Percentiles rank a stretch among this genome's conserved stretches.
Conservation (phyloP, 768 basidiomycete genomes). For the Asterophora parasitica region DNA sequence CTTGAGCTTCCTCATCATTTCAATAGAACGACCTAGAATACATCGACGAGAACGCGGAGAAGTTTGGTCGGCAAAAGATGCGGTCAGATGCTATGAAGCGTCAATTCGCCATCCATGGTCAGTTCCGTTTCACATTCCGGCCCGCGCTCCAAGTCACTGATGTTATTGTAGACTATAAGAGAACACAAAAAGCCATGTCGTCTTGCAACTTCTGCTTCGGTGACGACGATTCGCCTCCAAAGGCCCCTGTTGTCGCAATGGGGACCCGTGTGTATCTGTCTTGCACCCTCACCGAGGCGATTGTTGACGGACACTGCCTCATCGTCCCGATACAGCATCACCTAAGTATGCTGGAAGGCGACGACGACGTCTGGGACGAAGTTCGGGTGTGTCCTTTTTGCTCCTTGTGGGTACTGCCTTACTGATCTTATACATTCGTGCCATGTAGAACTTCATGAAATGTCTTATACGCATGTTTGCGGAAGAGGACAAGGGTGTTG, state of each 20-base stretch:
- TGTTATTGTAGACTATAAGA: conserved; percentile 74
- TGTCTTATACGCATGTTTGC: conserved; percentile 94
- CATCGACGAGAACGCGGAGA: conserved; percentile 95
- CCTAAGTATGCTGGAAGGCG: conserved; percentile 84
- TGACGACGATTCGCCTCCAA: conserved; percentile 89
- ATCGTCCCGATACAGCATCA: conserved; percentile 97
- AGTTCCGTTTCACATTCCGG: conserved; percentile 15
- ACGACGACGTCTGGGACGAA: conserved; percentile 99
- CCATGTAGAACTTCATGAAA: conserved; percentile 76
- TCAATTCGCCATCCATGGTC: conserved; percentile 93
- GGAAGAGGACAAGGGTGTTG: conserved; percentile 86
- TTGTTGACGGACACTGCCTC: conserved; percentile 88
- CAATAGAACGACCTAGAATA: conserved; percentile 83
- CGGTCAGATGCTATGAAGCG: conserved; percentile 94
- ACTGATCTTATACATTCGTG: neutral
- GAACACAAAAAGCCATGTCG: conserved; percentile 86
- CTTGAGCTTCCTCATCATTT: neutral
- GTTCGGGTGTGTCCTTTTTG: conserved; percentile 57
- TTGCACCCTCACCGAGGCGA: conserved; percentile 80
- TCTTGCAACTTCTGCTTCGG: conserved; percentile 85
- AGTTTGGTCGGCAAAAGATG: conserved; percentile 90
- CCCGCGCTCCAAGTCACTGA: conserved; percentile 2
- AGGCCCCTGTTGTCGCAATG: conserved; percentile 84
- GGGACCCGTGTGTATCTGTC: conserved; percentile 90
- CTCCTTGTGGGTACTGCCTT: neutral